phyloP scores from a whole-genome alignment of 176 grass and related monocot genomes.

The Musa acuminata region DNA sequence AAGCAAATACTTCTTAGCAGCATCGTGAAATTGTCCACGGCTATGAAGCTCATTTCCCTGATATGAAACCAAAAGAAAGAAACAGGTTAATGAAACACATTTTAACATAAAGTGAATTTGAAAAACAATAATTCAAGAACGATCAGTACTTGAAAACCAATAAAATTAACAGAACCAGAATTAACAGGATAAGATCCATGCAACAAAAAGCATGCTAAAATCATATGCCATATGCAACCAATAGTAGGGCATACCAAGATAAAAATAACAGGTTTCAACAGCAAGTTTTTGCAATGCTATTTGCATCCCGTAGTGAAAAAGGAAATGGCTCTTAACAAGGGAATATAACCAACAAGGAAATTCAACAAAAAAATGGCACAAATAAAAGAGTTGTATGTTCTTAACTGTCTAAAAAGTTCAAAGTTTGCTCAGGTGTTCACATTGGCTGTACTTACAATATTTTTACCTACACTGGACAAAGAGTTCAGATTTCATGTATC shows the following conservation, averaged over 20 bases:
- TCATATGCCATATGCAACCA: not conserved
- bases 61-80: conserved; percentile 12
- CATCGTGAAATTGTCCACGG: conserved; percentile 54
- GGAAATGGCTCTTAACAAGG: not conserved
- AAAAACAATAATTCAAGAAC: too few relatives aligned
- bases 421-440: not conserved
- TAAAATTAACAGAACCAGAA: too few relatives aligned
- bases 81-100: not conserved
- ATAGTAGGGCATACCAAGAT: not conserved
- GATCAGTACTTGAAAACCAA: too few relatives aligned
- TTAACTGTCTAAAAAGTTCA: too few relatives aligned
- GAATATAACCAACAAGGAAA: not conserved
- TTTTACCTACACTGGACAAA: not conserved
- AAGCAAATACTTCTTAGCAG: conserved; percentile 78
- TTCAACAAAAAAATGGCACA: not conserved
- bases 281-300: not conserved
- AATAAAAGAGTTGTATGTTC: not conserved
- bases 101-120: not conserved
- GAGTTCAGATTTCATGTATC: not conserved
- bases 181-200: too few relatives aligned
- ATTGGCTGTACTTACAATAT: not conserved
- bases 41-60: conserved; percentile 91
- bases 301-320: not conserved
- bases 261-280: not conserved
- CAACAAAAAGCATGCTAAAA: not conserved